Evolutionary conservation across 768 basidiomycete species (phyloP), one percentile per base, ranked within the genome.

Genomic region (Rhizopogon sp.): DNA sequence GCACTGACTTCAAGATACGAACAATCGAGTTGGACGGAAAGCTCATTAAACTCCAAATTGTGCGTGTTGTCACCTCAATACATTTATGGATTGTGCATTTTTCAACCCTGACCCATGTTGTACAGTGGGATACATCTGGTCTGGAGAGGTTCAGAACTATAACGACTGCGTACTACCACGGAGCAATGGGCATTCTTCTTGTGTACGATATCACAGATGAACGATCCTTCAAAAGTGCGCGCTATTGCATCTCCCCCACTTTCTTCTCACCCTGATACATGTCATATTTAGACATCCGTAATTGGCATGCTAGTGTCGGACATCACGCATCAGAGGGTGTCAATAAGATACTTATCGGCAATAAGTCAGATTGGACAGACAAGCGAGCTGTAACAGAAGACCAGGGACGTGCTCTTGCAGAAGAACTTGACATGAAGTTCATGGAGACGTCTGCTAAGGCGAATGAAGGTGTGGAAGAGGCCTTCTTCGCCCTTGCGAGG

Each of bases 81-180:
- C 25, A 25, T 25, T 25, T 25, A 25, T 25, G 25, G 25, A 25
- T 25, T 25, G 25, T 25, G 25, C 25, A 25, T 25, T 25, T 14
- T 22, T 17, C 57, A 25, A 6, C n/a, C 9, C 33, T 31, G 33
- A 22, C 9, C 25, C 25, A 20, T 53, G 33, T 55, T 40, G 46
- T 53, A 53, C 65, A 98, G 96, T 98, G 96, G 96, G 96, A 98
- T 70, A 99, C 96, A 56, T 94, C 96, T 54, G 97, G 97, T 33
- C 96, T 98, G 77, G 97, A 99, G 76, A 88, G 95, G 28, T 98
- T 98, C 78, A 81, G 96, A 67, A 98, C 97, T 17, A 98, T 99
- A 70, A 98, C 97, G 43, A 95, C 95, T 17, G 93, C 97, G 10
- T 99, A 99, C 74, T 99, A 99, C 79, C 91, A 96, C 59, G 96